Conservation (phyloP, 169 alveolate genomes). For the Cystoisospora suis region DNA sequence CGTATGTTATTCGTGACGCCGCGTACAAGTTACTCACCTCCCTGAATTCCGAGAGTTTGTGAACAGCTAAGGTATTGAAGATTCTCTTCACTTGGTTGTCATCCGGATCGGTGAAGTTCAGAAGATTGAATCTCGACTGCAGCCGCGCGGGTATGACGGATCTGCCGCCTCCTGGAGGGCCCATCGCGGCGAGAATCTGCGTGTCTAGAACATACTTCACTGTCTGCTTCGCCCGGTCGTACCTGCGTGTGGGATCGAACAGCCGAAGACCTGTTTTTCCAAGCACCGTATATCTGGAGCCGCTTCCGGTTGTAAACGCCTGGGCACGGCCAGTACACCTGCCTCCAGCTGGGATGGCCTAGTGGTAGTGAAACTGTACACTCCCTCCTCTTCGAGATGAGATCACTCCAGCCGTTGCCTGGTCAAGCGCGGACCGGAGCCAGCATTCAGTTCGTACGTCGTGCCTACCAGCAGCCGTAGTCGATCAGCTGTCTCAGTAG, state of each 20-base stretch:
- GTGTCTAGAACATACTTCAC: constrained; percentile 84
- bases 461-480: constrained; percentile 86
- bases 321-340: too few species aligned
- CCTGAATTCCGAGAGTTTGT: constrained; percentile 60
- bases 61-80: constrained; percentile 79
- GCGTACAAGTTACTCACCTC: too few species aligned
- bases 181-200: constrained; percentile 93
- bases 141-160: constrained; percentile 88
- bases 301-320: too few species aligned
- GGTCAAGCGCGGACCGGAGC: too few species aligned
- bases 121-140: constrained; percentile 84
- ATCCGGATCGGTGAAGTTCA: constrained; percentile 72
- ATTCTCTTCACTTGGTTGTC: constrained; percentile 79
- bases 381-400: too few species aligned
- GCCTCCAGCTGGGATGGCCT: too few species aligned
- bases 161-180: constrained; percentile 95
- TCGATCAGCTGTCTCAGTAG: constrained; percentile 92
- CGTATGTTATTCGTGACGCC: too few species aligned
- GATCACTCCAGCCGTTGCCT: too few species aligned
- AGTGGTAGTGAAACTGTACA: too few species aligned
- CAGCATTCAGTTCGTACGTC: too few species aligned
- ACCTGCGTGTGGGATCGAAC: constrained; percentile 65
- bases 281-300: too few species aligned
- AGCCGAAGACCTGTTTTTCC: background rate
- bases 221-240: constrained; percentile 89